Percentiles rank a stretch among this genome's conserved stretches.
Conservation (phyloP, 257 asterid species). For the Przewalskia tangutica region DNA sequence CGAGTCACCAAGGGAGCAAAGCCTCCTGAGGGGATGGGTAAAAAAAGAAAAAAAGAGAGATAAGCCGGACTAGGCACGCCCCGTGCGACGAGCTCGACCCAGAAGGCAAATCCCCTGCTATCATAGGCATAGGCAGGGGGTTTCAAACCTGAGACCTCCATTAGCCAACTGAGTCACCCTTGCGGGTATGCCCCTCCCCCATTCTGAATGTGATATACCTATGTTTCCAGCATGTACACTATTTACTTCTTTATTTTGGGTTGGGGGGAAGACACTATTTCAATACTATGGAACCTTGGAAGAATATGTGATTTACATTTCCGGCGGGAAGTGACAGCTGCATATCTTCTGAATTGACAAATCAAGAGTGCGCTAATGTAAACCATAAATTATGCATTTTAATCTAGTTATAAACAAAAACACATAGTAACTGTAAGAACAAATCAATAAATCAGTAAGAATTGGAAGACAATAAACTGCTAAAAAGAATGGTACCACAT, state of each 20-base stretch:
- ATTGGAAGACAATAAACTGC: neutral
- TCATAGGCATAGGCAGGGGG: too few relatives aligned
- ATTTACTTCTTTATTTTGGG: neutral
- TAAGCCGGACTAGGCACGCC: too few relatives aligned
- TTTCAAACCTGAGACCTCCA: too few relatives aligned
- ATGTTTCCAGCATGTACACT: neutral
- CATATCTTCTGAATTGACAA: neutral
- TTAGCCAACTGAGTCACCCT: neutral
- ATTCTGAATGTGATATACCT: neutral
- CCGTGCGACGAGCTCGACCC: too few relatives aligned
- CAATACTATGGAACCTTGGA: neutral
- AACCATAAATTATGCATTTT: neutral
- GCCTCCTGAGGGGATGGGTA: too few relatives aligned
- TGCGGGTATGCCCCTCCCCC: neutral
- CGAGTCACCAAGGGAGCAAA: too few relatives aligned
- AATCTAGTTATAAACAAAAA: neutral
- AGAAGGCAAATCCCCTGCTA: too few relatives aligned
- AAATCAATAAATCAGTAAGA: neutral
- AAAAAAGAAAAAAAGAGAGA: too few relatives aligned
- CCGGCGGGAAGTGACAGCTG: neutral
- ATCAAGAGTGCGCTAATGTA: neutral
- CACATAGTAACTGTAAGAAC: neutral
- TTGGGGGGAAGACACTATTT: neutral
- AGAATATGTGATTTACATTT: neutral
- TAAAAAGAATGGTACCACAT: conserved; percentile 50